Base-by-base conservation (phyloP, 441 rosid genomes). In the Monsonia emarginata region DNA sequence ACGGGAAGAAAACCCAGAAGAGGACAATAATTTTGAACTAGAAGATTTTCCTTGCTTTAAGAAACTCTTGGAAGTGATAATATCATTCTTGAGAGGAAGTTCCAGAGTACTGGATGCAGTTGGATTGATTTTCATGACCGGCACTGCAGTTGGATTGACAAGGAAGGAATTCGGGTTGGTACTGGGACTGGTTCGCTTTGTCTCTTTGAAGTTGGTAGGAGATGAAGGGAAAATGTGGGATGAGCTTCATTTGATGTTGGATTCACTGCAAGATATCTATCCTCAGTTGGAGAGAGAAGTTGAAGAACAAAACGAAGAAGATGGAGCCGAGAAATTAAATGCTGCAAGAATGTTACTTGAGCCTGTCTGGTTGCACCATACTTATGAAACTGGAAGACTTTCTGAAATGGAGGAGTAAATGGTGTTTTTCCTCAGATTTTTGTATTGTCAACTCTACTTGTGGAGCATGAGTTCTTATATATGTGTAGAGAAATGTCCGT, bases 301-400 rank as follows among this genome's bases (percentile, higher is more conserved):
- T 10, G 87, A 83, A 65, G 94, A 85, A 72, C 78, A 75, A 64
- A 76, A 56, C 21, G 60, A 74, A 8, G 88, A 80, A 65, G 81
- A 81, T 56, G 76, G 68, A 56, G 73, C 63, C 34, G 80, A 75
- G 69, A 76, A 65, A 67, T 65, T 95, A n/a, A 67, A 62, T 11
- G 56, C 69, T 4, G 83, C 88, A 34, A 86, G 80, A 74, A 79
- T 68, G 6, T 74, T 91, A 85, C 96, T 94, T 40, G 85, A 86
- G 69, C 96, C 96, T 69, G 78, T 91, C 69, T 94, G 97, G 99
- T 70, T 82, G 76, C 84, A 89, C 72, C 97, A 91, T 80, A 78
- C 84, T 64, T 84, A 83, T 77, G 96, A 89, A 84, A 86, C 91
- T 1, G 87, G 82, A 58, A 89, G 86, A 78, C 84, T 88, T 65